Percentiles rank a stretch among this genome's conserved stretches.
Evolutionary conservation across 1,284 basidiomycete genomes (phyloP).

Genomic region (Cryptococcus neoformans): DNA sequence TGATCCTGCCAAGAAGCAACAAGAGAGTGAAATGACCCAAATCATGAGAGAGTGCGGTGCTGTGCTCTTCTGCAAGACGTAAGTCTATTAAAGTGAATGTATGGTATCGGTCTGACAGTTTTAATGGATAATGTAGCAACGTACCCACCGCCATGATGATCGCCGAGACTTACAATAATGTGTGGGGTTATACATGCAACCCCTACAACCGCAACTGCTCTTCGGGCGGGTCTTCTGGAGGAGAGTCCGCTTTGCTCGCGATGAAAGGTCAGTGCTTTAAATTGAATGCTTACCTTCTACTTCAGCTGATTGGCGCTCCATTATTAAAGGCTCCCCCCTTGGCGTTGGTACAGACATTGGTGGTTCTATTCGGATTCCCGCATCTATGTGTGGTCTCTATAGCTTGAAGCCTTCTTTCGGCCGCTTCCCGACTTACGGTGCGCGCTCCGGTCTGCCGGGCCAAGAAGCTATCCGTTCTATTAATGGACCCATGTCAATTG

Average conservation of each 20-base stretch:
- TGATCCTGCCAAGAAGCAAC: slow-evolving; percentile 25
- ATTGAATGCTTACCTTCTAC: too few relatives aligned
- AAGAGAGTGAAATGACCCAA: slow-evolving; percentile 30
- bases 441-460: slow-evolving; percentile 62
- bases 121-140: slow-evolving; percentile 12
- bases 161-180: slow-evolving; percentile 40
- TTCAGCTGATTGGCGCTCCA: too few relatives aligned
- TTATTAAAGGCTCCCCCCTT: slow-evolving; percentile 57
- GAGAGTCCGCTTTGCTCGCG: slow-evolving; percentile 58
- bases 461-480: slow-evolving; percentile 69
- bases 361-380: slow-evolving; percentile 67
- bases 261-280: not conserved
- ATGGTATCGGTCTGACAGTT: too few relatives aligned
- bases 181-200: slow-evolving; percentile 67
- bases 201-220: slow-evolving; percentile 58
- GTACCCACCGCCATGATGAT: slow-evolving; percentile 44
- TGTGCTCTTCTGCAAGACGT: slow-evolving; percentile 42
- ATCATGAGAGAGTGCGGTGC: slow-evolving; percentile 34
- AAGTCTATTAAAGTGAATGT: not conserved
- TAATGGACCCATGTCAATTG: slow-evolving; percentile 65
- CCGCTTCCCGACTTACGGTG: slow-evolving; percentile 67
- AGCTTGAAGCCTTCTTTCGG: slow-evolving; percentile 66
- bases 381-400: slow-evolving; percentile 64
- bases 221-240: slow-evolving; percentile 61
- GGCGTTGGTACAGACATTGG: slow-evolving; percentile 70